Evolutionary conservation across 495 filamentous ascomycete species (phyloP).

Genomic region (Penicillium egyptiacum): DNA sequence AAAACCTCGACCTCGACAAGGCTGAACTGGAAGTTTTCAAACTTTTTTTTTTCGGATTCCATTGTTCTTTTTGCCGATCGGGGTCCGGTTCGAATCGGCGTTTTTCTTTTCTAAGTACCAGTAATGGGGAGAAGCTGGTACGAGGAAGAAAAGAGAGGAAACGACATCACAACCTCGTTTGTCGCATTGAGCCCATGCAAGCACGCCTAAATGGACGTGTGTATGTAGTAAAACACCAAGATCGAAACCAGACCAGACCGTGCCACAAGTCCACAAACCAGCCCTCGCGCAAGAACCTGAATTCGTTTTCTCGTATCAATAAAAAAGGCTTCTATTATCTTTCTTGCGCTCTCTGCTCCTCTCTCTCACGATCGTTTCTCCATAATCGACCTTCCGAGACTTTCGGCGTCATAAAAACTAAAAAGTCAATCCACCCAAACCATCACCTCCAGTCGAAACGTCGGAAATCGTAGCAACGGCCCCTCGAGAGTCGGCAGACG

Average conservation of each 20-base stretch:
- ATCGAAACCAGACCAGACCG: constrained; percentile 32
- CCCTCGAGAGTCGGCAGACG: constrained; percentile 19
- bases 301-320: constrained; percentile 33
- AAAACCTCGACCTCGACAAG: constrained; percentile 18
- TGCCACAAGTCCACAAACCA: constrained; percentile 32
- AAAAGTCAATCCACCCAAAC: constrained; percentile 29
- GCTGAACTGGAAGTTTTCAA: constrained; percentile 29
- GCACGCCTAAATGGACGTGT: constrained; percentile 30
- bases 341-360: constrained; percentile 31
- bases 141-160: constrained; percentile 8
- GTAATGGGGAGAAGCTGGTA: constrained; percentile 13
- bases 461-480: constrained; percentile 17
- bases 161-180: constrained; percentile 38
- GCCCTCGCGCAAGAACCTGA: constrained; percentile 33
- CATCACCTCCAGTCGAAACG: constrained; percentile 21
- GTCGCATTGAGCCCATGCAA: constrained; percentile 39
- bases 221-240: constrained; percentile 37
- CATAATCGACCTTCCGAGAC: constrained; percentile 29
- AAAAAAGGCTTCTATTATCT: constrained; percentile 28
- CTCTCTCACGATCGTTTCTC: constrained; percentile 32
- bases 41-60: constrained; percentile 31
- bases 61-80: constrained; percentile 30
- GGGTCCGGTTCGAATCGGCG: constrained; percentile 21
- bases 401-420: constrained; percentile 13
- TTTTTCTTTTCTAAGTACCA: constrained; percentile 18